Evolutionary conservation across 768 basidiomycete species (phyloP).

Genomic region (Hemileccinum rubropunctum): DNA sequence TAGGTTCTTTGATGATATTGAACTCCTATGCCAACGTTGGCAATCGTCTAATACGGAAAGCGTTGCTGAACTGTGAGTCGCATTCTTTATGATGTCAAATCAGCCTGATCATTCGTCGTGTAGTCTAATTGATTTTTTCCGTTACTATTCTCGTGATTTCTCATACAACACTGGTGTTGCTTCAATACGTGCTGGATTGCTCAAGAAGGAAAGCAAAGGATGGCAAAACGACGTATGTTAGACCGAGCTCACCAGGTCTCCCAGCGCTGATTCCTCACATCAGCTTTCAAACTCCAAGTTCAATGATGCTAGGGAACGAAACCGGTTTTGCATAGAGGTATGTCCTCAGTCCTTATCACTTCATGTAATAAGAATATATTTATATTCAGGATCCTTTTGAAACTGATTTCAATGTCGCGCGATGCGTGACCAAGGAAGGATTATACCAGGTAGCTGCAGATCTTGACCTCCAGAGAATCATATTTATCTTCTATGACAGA

Average conservation of each 20-base stretch:
- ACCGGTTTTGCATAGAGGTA: constrained; percentile 95
- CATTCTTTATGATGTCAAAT: background rate
- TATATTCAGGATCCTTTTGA: constrained; percentile 87
- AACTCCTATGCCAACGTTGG: constrained; percentile 88
- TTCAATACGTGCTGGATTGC: constrained; percentile 82
- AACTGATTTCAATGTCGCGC: constrained; percentile 91
- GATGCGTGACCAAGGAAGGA: constrained; percentile 96
- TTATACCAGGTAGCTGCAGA: constrained; percentile 70
- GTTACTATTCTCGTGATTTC: constrained; percentile 93
- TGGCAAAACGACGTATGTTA: constrained; percentile 89
- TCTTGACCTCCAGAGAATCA: background rate
- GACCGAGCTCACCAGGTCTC: background rate
- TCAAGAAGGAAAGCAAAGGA: constrained; percentile 91
- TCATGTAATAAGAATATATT: constrained; percentile 1
- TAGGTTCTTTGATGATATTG: constrained; percentile 98
- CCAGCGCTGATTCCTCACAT: constrained; percentile 6
- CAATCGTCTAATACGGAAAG: constrained; percentile 89
- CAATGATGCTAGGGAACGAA: constrained; percentile 79
- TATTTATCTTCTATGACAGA: constrained; percentile 47
- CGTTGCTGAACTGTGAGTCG: constrained; percentile 83
- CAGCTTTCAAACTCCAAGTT: constrained; percentile 54
- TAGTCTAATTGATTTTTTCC: constrained; percentile 97
- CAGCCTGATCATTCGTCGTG: constrained; percentile 9
- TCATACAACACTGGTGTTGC: constrained; percentile 87
- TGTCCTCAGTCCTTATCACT: constrained; percentile 10